A percentile compares a stretch with the other conserved stretches of the same genome.
phyloP scores from a whole-genome alignment of 2,329 filamentous ascomycete species.

The Aaosphaeria arxii region DNA sequence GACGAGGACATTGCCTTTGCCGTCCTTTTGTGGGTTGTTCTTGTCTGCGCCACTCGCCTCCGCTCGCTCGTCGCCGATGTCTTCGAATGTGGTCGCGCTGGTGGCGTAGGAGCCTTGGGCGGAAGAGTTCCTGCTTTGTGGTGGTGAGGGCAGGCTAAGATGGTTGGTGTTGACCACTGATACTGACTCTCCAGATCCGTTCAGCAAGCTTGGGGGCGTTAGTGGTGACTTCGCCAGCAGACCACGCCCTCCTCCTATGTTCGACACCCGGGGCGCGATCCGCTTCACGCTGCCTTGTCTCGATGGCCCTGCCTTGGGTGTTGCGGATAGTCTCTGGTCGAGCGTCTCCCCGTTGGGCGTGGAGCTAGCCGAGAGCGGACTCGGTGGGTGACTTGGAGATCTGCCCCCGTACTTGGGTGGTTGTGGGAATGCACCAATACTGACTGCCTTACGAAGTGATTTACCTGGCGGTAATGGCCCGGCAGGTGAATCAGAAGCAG shows the following conservation, averaged over 20 bases:
- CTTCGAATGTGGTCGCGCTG: conserved; percentile 82
- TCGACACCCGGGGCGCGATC: conserved; percentile 53
- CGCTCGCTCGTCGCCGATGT: conserved; percentile 64
- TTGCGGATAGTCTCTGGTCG: conserved; percentile 26
- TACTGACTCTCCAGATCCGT: conserved; percentile 74
- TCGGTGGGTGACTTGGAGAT: conserved; percentile 60
- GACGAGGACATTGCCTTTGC: conserved; percentile 92
- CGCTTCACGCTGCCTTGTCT: conserved; percentile 39
- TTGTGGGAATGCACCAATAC: conserved; percentile 90
- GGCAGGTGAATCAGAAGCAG: conserved; percentile 39
- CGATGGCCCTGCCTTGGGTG: conserved; percentile 25
- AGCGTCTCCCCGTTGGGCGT: conserved; percentile 31
- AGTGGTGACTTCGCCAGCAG: conserved; percentile 38
- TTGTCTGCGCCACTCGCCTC: conserved; percentile 32
- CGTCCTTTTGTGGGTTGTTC: conserved; percentile 55
- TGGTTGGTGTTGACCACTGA: conserved; percentile 63
- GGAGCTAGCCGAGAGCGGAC: conserved; percentile 50
- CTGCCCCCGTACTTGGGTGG: conserved; percentile 69
- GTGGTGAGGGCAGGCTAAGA: conserved; percentile 74
- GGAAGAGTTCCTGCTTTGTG: conserved; percentile 87
- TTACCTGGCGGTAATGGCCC: conserved; percentile 49
- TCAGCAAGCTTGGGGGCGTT: conserved; percentile 69
- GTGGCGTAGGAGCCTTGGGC: conserved; percentile 91
- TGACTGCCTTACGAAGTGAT: conserved; percentile 80
- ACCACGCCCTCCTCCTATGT: conserved; percentile 23